Evolutionary conservation across 306 rosid genomes (phyloP).

Genomic region (Biancaea sappan): DNA sequence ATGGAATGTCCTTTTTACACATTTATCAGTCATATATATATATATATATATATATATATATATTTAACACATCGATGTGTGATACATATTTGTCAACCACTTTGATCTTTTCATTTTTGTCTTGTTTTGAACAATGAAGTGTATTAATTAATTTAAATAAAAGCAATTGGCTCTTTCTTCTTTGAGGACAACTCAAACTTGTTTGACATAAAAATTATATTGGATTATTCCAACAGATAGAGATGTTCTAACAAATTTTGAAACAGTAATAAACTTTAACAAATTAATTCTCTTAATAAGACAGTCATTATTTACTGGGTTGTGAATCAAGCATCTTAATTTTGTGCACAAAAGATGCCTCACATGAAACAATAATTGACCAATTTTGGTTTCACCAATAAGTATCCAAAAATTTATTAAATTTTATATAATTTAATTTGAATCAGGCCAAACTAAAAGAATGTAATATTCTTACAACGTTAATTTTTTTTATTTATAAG

Average conservation of each 20-base stretch:
- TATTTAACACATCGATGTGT: neutral
- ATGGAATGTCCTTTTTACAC: neutral
- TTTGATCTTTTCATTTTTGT: neutral
- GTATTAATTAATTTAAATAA: neutral
- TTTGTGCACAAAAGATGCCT: neutral
- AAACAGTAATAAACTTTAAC: neutral
- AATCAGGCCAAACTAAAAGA: no score
- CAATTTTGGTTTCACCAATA: no score
- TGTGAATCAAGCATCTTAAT: neutral
- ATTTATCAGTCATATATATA: no score
- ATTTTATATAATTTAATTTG: no score
- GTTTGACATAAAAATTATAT: neutral
- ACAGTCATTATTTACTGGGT: neutral
- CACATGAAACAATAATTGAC: neutral
- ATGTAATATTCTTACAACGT: no score
- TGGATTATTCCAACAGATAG: neutral
- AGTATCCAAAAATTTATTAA: no score
- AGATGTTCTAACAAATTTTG: slow-evolving; percentile 11
- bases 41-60: no score
- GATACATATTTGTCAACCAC: slow-evolving; percentile 2
- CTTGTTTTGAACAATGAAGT: neutral
- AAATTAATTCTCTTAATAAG: neutral
- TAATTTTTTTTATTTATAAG: no score
- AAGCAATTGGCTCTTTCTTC: neutral
- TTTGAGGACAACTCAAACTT: neutral